Evolutionary conservation across 208 protist species (phyloP), one percentile per base, ranked within the genome.

Genomic region (Trypanosoma cruzi): DNA sequence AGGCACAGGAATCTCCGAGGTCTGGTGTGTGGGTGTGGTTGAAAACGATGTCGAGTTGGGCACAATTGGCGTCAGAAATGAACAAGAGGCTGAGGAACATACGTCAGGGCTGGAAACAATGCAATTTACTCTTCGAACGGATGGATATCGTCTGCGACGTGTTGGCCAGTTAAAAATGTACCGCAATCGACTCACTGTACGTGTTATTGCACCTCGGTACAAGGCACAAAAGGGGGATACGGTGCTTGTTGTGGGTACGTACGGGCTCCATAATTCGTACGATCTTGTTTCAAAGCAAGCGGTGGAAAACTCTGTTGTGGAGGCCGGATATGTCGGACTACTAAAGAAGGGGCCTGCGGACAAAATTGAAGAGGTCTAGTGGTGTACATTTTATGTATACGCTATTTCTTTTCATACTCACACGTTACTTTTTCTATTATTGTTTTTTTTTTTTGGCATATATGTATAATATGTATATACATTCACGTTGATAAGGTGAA

Each of bases 251-350:
- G 68, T 79, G 31, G 89, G 89, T 24, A 79, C 82, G 62, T 94
- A 94, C 73, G 79, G 67, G 1, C 56, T 88, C 26, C 89, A 94
- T 73, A 73, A 60, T 26, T 89, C 73, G 58, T 90, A 81, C 75
- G 89, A 94, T 75, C 67, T 90, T 68, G 64, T 92, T 14, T 89
- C 89, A 24, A 94, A 90, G 72, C 75, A 76, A 57, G 61, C 67
- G 5, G 66, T 86, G 8, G 89, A 94, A 67, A 90, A 92, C 60
- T 62, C 73, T 20, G 79, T 92, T n/a, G 54, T 94, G 52, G 84
- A 94, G 34, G 89, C 86, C 14, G 80, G 81, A n/a, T 62, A 67
- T 14, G 61, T 94, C 26, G 84, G 81, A 18, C 61, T 90, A 53
- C 67, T 93, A 8, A 14, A 34, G 46, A 42, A 36, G 48, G 16